Conservation (phyloP, 305 asterid genomes). For the Solanum hybrid region DNA sequence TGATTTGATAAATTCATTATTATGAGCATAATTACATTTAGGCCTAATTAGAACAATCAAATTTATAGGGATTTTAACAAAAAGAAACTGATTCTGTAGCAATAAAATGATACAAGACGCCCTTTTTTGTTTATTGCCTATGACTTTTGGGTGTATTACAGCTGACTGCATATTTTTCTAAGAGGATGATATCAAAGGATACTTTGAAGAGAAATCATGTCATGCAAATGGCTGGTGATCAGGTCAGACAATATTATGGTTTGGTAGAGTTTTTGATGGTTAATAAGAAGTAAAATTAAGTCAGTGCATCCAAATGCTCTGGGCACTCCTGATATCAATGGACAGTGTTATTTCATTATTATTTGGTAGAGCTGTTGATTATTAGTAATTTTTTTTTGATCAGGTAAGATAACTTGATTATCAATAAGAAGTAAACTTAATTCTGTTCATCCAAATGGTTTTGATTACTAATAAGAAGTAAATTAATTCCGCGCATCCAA, state of each 20-base stretch:
- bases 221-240: constrained; percentile 55
- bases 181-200: constrained; percentile 59
- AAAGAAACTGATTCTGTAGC: neutral
- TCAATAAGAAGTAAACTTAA: neutral
- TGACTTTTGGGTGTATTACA: constrained; percentile 12
- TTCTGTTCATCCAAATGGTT: neutral
- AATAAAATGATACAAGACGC: neutral
- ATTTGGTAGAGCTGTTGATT: neutral
- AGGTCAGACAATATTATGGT: constrained; percentile 27
- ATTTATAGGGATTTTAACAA: neutral
- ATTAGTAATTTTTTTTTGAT: neutral
- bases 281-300: neutral
- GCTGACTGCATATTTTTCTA: constrained; percentile 59
- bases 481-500: no score
- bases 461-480: neutral
- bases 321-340: neutral
- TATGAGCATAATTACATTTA: neutral
- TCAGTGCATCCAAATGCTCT: neutral
- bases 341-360: neutral
- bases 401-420: neutral
- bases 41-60: neutral
- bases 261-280: neutral
- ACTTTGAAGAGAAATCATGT: constrained; percentile 58
- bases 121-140: neutral
- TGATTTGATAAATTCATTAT: neutral